phyloP scores from a whole-genome alignment of 495 filamentous ascomycete genomes.

The Aspergillus sclerotiicarbonarius region DNA sequence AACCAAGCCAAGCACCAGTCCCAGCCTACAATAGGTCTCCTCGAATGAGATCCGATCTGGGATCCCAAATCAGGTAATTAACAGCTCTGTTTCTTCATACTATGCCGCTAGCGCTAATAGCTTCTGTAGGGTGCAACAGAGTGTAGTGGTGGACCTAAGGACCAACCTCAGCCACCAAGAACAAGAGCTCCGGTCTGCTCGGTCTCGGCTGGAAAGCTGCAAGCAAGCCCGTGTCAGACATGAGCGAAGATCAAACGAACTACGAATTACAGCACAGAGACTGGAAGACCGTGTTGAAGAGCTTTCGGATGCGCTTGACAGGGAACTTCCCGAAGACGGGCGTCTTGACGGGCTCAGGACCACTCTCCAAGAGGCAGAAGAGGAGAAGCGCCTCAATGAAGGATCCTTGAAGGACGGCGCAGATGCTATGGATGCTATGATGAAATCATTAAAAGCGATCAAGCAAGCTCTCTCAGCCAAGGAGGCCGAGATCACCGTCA shows the following conservation, averaged over 20 bases:
- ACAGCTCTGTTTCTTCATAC: not conserved
- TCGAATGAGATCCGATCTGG: slow-evolving; percentile 79
- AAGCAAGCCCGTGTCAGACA: slow-evolving; percentile 43
- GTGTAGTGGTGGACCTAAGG: slow-evolving; percentile 42
- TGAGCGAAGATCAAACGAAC: slow-evolving; percentile 42
- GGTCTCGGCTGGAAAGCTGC: slow-evolving; percentile 30
- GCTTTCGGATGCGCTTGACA: slow-evolving; percentile 59
- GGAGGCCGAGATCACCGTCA: slow-evolving; percentile 37
- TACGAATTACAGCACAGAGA: slow-evolving; percentile 56
- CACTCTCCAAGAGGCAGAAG: slow-evolving; percentile 50
- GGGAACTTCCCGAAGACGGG: slow-evolving; percentile 58
- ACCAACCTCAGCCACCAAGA: slow-evolving; percentile 38
- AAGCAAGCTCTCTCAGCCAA: slow-evolving; percentile 42
- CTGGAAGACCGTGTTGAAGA: slow-evolving; percentile 56
- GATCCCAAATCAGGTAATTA: slow-evolving; percentile 59
- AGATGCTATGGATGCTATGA: slow-evolving; percentile 49
- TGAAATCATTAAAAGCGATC: slow-evolving; percentile 36
- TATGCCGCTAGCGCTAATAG: slow-evolving; percentile 1
- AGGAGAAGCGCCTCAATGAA: slow-evolving; percentile 44
- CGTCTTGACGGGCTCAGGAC: slow-evolving; percentile 57
- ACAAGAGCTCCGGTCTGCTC: slow-evolving; percentile 30
- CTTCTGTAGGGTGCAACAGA: slow-evolving; percentile 40
- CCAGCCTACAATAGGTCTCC: slow-evolving; percentile 45
- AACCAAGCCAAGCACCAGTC: slow-evolving; percentile 55
- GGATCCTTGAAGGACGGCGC: slow-evolving; percentile 52